Base-by-base conservation (phyloP, 169 alveolate genomes). In the Eimeria falciformis region DNA sequence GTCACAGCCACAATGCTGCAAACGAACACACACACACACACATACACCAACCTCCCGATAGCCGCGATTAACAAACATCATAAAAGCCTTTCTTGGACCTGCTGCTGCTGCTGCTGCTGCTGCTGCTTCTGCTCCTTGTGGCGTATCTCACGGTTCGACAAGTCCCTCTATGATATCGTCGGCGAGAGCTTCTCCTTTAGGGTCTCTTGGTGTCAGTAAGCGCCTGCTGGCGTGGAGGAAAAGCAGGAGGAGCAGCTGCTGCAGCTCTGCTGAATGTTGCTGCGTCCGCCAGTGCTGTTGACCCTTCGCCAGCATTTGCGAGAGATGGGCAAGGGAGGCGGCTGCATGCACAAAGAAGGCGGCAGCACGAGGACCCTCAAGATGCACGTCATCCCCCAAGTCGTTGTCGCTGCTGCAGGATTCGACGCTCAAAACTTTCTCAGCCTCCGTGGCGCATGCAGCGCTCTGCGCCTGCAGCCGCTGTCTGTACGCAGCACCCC, bases 221-320 rank as follows among this genome's bases (percentile, higher is more conserved):
- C 84, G 84, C 18, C 84, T 73, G 65, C 84, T 73, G 25, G 84
- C 62, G 40, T 73, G 84, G 62, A 73, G 84, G 62, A 73, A 62
- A 43, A 73, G 84, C 62, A 73, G 62, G 53, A 73, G 84, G 62
- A 73, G 84, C 65, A 73, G n/a, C 40, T 37, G 56, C 62, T 73
- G 84, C 84, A 73, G 56, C 84, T 73, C 84, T 17, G 84, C 58
- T 45, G 84, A 43, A 43, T 45, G 84, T 62, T 37, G 62, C 58
- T 37, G 40, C 18, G 27, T 43, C n/a, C 84, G 23, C 84, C 84
- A 73, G 62, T 73, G 84, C 33, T 73, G 37, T 58, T 73, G 65
- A n/a, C 37, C 84, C 58, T 33, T 25, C 37, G 84, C 18, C 9
- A 73, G 55, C 11, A 73, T 37, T 37, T 73, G 62, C 9, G 84